Percentiles rank a stretch among this genome's conserved stretches.
phyloP scores from a whole-genome alignment of 2,329 filamentous ascomycete genomes.

The Aspergillus nomiae region DNA sequence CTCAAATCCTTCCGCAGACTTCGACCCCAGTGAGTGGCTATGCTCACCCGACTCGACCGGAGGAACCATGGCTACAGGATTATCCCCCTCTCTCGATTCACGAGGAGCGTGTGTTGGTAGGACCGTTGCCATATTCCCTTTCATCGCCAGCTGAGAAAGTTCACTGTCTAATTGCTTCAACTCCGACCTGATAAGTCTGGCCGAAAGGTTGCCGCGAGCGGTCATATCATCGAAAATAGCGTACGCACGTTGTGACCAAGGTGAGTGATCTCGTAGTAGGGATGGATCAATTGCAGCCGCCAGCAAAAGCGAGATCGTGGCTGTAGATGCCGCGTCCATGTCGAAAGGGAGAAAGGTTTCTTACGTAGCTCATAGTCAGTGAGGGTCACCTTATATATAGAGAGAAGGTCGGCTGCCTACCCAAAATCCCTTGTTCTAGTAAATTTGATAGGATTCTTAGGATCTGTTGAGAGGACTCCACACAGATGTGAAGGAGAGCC shows the following conservation, averaged over 20 bases:
- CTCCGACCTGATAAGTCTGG: slow-evolving; percentile 31
- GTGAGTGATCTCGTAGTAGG: slow-evolving; percentile 33
- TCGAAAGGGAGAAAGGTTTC: slow-evolving; percentile 51
- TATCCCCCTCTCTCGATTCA: not conserved
- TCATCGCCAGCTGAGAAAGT: slow-evolving; percentile 7
- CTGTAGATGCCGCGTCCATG: slow-evolving; percentile 46
- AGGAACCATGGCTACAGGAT: not conserved
- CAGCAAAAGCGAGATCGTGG: slow-evolving; percentile 44
- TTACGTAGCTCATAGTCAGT: slow-evolving; percentile 14
- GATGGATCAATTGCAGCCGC: slow-evolving; percentile 35
- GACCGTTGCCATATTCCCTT: not conserved
- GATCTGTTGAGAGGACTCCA: slow-evolving; percentile 43
- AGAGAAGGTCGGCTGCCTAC: not conserved
- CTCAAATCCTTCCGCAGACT: not conserved
- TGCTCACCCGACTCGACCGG: not conserved
- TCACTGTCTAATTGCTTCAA: slow-evolving; percentile 12
- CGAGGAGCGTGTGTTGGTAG: not conserved
- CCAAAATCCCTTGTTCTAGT: slow-evolving; percentile 29
- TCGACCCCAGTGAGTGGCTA: not conserved
- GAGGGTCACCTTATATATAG: too few species aligned
- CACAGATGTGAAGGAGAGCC: slow-evolving; percentile 29
- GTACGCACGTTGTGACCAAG: slow-evolving; percentile 26
- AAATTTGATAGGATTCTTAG: slow-evolving; percentile 42
- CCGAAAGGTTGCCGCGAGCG: slow-evolving; percentile 45
- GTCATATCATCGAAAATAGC: slow-evolving; percentile 45